A percentile compares a stretch with the other conserved stretches of the same genome.
Conservation (phyloP, 257 asterid species). For the Scutellaria barbata region DNA sequence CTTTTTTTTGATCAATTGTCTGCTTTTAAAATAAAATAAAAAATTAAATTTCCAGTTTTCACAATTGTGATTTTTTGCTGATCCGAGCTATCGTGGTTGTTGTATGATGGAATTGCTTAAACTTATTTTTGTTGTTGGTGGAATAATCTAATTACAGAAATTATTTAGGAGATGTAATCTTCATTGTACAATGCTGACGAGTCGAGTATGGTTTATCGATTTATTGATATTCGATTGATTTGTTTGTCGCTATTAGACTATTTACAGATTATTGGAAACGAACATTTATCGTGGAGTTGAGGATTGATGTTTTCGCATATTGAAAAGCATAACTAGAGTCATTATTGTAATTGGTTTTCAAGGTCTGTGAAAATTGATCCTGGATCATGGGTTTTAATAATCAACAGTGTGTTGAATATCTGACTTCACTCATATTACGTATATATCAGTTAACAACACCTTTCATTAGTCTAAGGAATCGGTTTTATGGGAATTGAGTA, state of each 20-base stretch:
- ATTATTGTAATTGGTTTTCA: not conserved
- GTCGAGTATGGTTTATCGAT: conserved; percentile 26
- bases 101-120: conserved; percentile 13
- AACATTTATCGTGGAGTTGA: not conserved
- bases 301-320: conserved; percentile 1
- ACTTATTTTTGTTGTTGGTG: not conserved
- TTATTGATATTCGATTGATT: conserved; percentile 27
- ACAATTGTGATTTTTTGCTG: conserved; percentile 24
- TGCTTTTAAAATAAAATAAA: no score
- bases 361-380: conserved; percentile 24
- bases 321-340: not conserved
- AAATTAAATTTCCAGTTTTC: not conserved
- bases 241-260: not conserved
- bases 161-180: conserved; percentile 4
- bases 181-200: conserved; percentile 37
- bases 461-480: not conserved
- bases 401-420: conserved; percentile 16
- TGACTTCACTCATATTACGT: not conserved
- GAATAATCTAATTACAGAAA: conserved; percentile 17
- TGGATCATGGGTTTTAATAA: conserved; percentile 17
- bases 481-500: not conserved
- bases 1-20: conserved; percentile 14
- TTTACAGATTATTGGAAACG: not conserved
- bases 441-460: not conserved
- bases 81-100: conserved; percentile 32